Conservation (phyloP, 2,329 filamentous ascomycete genomes). For the Fusarium pseudonygamai region DNA sequence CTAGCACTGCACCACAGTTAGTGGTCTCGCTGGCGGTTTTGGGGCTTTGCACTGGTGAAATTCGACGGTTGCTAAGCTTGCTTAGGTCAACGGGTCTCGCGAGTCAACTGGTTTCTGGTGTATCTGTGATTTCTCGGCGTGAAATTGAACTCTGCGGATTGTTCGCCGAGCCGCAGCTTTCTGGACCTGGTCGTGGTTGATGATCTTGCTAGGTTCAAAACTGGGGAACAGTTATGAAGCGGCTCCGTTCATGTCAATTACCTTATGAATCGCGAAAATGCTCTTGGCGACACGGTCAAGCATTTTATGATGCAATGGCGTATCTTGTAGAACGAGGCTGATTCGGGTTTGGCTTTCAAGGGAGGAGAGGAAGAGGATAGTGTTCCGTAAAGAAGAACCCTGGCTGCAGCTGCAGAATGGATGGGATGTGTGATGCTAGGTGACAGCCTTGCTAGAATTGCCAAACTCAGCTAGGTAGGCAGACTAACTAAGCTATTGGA, state of each 20-base stretch:
- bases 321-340: not conserved
- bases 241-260: not conserved
- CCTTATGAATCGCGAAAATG: not conserved
- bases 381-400: not conserved
- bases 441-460: slow-evolving; percentile 23
- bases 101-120: slow-evolving; percentile 21
- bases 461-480: slow-evolving; percentile 6
- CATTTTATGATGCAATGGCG: slow-evolving; percentile 4
- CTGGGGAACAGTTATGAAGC: slow-evolving; percentile 8
- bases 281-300: not conserved
- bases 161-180: not conserved
- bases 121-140: not conserved
- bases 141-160: not conserved
- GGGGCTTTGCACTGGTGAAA: slow-evolving; percentile 2
- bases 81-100: slow-evolving; percentile 1
- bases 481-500: slow-evolving; percentile 28
- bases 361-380: not conserved
- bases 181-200: not conserved
- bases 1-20: slow-evolving; percentile 6
- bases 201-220: not conserved
- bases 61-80: slow-evolving; percentile 22
- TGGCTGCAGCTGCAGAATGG: not conserved
- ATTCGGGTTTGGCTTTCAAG: not conserved
- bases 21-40: slow-evolving; percentile 4
- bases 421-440: not conserved